Percentiles rank a stretch among this genome's conserved stretches.
Conservation (phyloP, 352 stramenopile genomes). For the Globisporangium apiculatum region DNA sequence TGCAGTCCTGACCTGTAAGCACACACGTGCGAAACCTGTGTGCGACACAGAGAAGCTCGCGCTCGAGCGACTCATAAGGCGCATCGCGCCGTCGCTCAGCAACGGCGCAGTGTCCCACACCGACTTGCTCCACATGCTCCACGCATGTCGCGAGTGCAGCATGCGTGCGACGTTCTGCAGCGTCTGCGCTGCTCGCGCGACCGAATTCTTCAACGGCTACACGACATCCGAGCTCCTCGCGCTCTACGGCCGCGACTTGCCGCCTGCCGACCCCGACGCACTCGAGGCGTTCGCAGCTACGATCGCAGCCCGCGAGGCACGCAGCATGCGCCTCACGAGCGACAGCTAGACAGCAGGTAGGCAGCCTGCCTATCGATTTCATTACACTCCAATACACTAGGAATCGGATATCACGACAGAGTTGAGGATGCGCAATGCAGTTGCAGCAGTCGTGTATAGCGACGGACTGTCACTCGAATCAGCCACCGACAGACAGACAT, state of each 20-base stretch:
- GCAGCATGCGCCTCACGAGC: slow-evolving; percentile 17
- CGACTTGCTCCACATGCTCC: slow-evolving; percentile 52
- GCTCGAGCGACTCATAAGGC: slow-evolving; percentile 52
- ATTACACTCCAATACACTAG: no score
- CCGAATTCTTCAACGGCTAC: slow-evolving; percentile 62
- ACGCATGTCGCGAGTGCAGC: slow-evolving; percentile 45
- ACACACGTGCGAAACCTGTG: no score
- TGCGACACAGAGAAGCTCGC: slow-evolving; percentile 33
- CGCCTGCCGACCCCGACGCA: slow-evolving; percentile 34
- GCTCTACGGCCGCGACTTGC: slow-evolving; percentile 50
- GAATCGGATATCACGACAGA: no score
- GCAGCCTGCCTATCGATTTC: no score
- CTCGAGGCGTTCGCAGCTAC: slow-evolving; percentile 34
- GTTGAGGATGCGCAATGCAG: no score
- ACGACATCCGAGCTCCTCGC: slow-evolving; percentile 38
- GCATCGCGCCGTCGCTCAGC: slow-evolving; percentile 54
- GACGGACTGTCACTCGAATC: no score
- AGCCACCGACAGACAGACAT: no score
- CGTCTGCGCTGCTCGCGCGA: slow-evolving; percentile 33
- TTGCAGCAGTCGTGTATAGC: no score
- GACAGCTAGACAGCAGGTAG: not conserved
- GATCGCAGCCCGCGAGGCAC: slow-evolving; percentile 32
- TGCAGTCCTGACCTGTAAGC: no score
- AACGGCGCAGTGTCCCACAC: slow-evolving; percentile 42
- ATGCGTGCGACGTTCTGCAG: slow-evolving; percentile 47